Conservation (phyloP, 805 yeast species). For the Debaryomyces hansenii region DNA sequence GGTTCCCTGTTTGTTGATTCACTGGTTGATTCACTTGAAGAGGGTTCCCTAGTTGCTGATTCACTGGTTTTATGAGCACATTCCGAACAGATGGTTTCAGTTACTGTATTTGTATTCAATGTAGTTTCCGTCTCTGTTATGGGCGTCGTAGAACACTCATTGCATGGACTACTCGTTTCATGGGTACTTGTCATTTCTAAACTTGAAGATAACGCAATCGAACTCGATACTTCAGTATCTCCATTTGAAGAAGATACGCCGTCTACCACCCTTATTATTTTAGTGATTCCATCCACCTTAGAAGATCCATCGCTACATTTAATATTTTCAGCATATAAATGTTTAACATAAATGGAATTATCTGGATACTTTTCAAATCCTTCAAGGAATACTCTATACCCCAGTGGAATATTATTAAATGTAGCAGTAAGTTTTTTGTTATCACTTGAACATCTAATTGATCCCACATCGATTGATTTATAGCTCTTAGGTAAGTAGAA, state of each 20-base stretch:
- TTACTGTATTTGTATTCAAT: neutral
- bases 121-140: neutral
- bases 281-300: conserved; percentile 1
- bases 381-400: conserved; percentile 13
- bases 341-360: conserved; percentile 4
- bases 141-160: neutral
- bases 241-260: conserved; percentile 5
- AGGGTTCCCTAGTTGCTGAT: neutral
- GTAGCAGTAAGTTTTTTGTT: conserved; percentile 3
- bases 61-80: neutral
- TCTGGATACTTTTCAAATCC: conserved; percentile 11
- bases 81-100: neutral
- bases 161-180: neutral
- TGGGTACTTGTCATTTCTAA: neutral
- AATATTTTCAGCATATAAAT: conserved; percentile 7
- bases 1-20: too few relatives aligned
- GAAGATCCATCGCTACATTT: conserved; percentile 11
- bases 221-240: neutral
- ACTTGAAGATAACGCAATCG: neutral
- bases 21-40: neutral
- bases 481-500: conserved; percentile 14
- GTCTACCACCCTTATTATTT: conserved; percentile 6
- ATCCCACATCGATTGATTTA: conserved; percentile 1
- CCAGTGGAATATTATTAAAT: conserved; percentile 8
- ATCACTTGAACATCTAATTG: conserved; percentile 2